Evolutionary conservation across 2,329 filamentous ascomycete genomes (phyloP).

Genomic region (Dactylonectria macrodidyma): DNA sequence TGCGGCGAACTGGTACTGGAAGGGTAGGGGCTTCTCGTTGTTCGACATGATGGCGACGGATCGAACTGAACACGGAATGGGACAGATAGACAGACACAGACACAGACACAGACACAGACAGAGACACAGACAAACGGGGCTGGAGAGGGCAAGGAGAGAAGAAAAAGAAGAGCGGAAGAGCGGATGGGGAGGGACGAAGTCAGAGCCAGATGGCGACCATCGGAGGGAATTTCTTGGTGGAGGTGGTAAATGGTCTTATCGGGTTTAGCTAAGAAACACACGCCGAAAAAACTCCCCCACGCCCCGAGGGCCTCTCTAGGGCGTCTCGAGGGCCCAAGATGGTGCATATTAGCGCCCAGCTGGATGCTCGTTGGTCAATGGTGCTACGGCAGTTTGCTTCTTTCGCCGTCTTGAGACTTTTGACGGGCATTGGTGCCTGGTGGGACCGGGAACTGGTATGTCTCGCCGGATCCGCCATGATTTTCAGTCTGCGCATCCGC

Average conservation of each 20-base stretch:
- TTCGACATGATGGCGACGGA: constrained; percentile 50
- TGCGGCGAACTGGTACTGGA: constrained; percentile 95
- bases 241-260: constrained; percentile 46
- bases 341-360: neutral
- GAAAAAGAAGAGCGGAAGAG: constrained; percentile 24
- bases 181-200: constrained; percentile 24
- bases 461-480: constrained; percentile 15
- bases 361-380: neutral
- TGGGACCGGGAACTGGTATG: constrained; percentile 3
- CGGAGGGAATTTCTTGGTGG: constrained; percentile 50
- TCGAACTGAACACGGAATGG: constrained; percentile 23
- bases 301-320: constrained; percentile 9
- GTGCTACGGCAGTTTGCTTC: neutral
- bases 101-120: constrained; percentile 21
- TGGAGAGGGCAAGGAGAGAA: constrained; percentile 29
- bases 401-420: neutral
- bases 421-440: neutral
- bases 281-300: constrained; percentile 38
- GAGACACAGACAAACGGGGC: constrained; percentile 19
- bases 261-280: constrained; percentile 38
- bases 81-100: constrained; percentile 22
- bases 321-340: neutral
- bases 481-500: constrained; percentile 18
- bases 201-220: constrained; percentile 40
- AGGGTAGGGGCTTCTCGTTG: constrained; percentile 83